phyloP scores from a whole-genome alignment of 495 filamentous ascomycete genomes.

The Thermothielavioides terrestris region DNA sequence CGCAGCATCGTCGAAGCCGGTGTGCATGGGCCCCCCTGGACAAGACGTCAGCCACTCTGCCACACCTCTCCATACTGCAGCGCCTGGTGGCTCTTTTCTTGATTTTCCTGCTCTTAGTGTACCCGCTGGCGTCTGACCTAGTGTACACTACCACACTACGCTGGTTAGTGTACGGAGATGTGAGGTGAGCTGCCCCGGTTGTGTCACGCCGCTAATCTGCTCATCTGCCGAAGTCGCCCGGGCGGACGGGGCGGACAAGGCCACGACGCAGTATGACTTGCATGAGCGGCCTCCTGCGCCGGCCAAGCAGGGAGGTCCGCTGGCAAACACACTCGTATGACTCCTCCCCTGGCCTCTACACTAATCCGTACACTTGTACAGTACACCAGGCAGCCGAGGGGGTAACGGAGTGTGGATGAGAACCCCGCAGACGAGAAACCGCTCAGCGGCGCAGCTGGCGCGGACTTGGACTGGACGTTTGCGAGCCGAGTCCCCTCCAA shows the following conservation, averaged over 20 bases:
- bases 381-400: background rate
- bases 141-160: too few relatives aligned
- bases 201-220: conserved; percentile 11
- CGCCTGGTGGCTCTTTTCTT: background rate
- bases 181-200: background rate
- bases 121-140: too few relatives aligned
- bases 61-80: background rate
- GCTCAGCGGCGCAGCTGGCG: background rate
- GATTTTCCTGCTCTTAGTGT: too few relatives aligned
- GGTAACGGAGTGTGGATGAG: background rate
- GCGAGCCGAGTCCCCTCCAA: too few relatives aligned
- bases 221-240: conserved; percentile 12
- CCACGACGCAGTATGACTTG: conserved; percentile 7
- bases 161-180: too few relatives aligned
- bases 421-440: background rate
- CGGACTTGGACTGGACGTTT: too few relatives aligned
- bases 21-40: too few relatives aligned
- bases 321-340: background rate
- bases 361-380: background rate
- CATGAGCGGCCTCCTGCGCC: background rate
- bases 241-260: too few relatives aligned
- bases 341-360: background rate
- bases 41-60: conserved; percentile 2
- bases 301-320: too few relatives aligned
- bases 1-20: background rate